phyloP scores from a whole-genome alignment of 352 stramenopile genomes.

The Phytophthora palmivora region DNA sequence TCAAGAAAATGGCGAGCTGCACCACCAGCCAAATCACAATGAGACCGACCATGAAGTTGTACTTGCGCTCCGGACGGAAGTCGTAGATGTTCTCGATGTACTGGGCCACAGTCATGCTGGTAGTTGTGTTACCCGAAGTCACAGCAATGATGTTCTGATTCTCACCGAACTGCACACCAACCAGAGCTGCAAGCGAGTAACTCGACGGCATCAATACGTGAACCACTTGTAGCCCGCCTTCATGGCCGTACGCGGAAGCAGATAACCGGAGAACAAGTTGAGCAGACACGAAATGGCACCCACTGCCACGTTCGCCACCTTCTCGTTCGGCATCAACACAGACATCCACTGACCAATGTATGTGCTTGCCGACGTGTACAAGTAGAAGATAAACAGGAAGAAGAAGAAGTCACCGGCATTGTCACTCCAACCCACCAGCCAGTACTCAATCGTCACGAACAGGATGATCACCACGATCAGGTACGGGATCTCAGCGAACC shows the following conservation, averaged over 20 bases:
- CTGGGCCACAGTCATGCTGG: constrained; percentile 25
- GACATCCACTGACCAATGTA: constrained; percentile 79
- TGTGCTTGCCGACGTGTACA: constrained; percentile 67
- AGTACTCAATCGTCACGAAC: constrained; percentile 69
- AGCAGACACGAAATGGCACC: constrained; percentile 66
- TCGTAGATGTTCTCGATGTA: constrained; percentile 57
- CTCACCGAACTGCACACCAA: constrained; percentile 43
- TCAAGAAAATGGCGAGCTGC: constrained; percentile 65
- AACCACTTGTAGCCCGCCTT: constrained; percentile 65
- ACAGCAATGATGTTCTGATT: constrained; percentile 32
- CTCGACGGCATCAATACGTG: constrained; percentile 66
- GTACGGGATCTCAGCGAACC: constrained; percentile 66
- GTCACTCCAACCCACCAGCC: constrained; percentile 53
- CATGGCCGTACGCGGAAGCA: constrained; percentile 56
- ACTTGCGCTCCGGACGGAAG: constrained; percentile 53
- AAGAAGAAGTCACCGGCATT: constrained; percentile 45
- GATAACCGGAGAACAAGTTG: constrained; percentile 66
- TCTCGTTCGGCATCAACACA: constrained; percentile 68
- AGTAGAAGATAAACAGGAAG: constrained; percentile 48
- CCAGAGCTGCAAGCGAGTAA: constrained; percentile 54
- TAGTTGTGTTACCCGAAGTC: constrained; percentile 9
- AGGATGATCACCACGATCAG: constrained; percentile 49
- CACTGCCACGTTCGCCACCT: constrained; percentile 76
- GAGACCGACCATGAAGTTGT: constrained; percentile 54
- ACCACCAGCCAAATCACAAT: constrained; percentile 65